Conservation (phyloP, 2,329 filamentous ascomycete species). For the Ophiostoma fasciatum region DNA sequence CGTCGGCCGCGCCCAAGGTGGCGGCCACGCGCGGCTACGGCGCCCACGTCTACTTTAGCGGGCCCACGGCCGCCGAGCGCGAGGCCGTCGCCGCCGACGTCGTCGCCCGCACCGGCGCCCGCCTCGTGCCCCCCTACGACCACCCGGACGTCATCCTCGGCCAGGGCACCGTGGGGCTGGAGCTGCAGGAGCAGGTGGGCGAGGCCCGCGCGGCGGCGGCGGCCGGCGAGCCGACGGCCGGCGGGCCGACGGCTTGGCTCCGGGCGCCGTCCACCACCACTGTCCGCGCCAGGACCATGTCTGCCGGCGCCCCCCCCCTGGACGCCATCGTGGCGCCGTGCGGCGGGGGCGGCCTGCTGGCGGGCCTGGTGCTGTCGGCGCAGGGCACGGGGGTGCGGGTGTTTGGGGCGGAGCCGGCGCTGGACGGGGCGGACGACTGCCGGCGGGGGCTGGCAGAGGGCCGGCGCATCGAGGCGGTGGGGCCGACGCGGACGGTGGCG, state of each 20-base stretch:
- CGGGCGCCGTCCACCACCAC: slow-evolving; percentile 8
- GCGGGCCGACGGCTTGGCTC: slow-evolving; percentile 4
- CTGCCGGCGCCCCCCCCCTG: slow-evolving; percentile 24
- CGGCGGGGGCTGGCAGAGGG: slow-evolving; percentile 53
- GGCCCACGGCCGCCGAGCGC: slow-evolving; percentile 64
- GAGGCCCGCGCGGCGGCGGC: slow-evolving; percentile 14
- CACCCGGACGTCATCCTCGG: slow-evolving; percentile 85
- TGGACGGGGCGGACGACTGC: slow-evolving; percentile 73
- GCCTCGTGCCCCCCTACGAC: slow-evolving; percentile 79
- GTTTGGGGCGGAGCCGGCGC: slow-evolving; percentile 76
- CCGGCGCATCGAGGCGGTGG: slow-evolving; percentile 50
- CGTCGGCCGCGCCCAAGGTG: slow-evolving; percentile 74
- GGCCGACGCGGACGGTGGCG: slow-evolving; percentile 59
- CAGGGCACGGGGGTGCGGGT: slow-evolving; percentile 57
- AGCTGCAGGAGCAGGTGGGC: slow-evolving; percentile 60
- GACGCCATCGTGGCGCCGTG: slow-evolving; percentile 69
- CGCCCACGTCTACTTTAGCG: slow-evolving; percentile 65
- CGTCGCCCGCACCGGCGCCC: slow-evolving; percentile 55
- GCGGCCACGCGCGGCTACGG: slow-evolving; percentile 67
- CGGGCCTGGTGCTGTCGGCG: slow-evolving; percentile 65
- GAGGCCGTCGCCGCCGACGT: slow-evolving; percentile 62
- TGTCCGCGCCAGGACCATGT: no score
- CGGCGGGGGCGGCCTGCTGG: slow-evolving; percentile 78
- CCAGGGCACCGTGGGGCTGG: slow-evolving; percentile 78
- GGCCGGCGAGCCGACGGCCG: background rate